Conservation (phyloP, 2,329 filamentous ascomycete species). For the Neonectria coccinea region DNA sequence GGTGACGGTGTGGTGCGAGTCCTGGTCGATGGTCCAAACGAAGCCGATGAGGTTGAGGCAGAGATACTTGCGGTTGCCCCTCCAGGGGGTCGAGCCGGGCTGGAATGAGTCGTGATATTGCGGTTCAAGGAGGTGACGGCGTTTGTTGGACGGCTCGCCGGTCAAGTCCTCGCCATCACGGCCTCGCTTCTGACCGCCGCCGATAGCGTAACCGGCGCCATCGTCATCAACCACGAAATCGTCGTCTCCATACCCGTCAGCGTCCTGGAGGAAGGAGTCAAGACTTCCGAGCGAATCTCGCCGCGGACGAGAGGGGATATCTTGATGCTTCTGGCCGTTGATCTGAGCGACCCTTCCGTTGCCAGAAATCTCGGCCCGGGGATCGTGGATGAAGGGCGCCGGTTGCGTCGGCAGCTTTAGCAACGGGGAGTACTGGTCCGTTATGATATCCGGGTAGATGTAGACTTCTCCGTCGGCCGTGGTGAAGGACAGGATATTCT, state of each 20-base stretch:
- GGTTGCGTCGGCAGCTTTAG: constrained; percentile 73
- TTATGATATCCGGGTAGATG: constrained; percentile 81
- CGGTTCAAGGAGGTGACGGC: constrained; percentile 65
- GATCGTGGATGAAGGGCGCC: constrained; percentile 88
- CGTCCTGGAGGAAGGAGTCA: constrained; percentile 79
- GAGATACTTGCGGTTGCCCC: constrained; percentile 91
- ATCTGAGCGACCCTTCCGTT: constrained; percentile 68
- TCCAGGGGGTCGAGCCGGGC: constrained; percentile 94
- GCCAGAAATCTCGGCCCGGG: constrained; percentile 75
- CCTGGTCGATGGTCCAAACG: constrained; percentile 97
- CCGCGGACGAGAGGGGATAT: constrained; percentile 62
- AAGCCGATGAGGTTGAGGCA: constrained; percentile 94
- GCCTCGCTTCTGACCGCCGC: constrained; percentile 61
- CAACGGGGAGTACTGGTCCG: constrained; percentile 67
- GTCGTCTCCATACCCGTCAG: constrained; percentile 68
- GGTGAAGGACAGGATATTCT: constrained; percentile 91
- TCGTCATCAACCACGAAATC: constrained; percentile 97
- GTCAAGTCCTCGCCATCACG: constrained; percentile 65
- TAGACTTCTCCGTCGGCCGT: constrained; percentile 94
- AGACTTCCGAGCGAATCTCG: constrained; percentile 79
- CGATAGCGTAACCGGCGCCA: constrained; percentile 85
- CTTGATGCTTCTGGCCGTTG: constrained; percentile 67
- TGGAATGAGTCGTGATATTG: constrained; percentile 88
- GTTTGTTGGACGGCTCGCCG: constrained; percentile 60
- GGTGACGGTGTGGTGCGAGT: constrained; percentile 91